phyloP scores from a whole-genome alignment of 208 protist species.

The Histomonas meleagridis region DNA sequence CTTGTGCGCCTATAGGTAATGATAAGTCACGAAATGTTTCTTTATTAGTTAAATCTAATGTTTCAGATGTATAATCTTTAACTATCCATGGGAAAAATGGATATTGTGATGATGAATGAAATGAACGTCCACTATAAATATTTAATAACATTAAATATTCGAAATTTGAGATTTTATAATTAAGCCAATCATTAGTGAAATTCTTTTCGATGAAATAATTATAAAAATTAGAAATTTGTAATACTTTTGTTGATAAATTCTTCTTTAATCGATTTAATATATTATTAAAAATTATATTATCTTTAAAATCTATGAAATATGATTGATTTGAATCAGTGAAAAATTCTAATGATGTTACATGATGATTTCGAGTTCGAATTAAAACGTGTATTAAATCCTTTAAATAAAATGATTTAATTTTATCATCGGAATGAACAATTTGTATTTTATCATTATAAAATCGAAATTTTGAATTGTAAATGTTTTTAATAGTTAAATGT shows the following conservation, averaged over 20 bases:
- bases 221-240: neutral
- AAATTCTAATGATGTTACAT: neutral
- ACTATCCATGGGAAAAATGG: constrained; percentile 12
- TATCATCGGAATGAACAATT: too few species aligned
- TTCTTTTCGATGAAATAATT: neutral
- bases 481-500: too few species aligned
- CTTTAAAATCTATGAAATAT: constrained; percentile 31
- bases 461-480: too few species aligned
- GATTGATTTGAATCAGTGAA: neutral
- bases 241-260: neutral
- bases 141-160: neutral
- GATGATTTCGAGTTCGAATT: neutral
- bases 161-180: neutral
- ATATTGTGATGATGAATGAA: neutral
- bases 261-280: neutral
- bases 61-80: neutral
- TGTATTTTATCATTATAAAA: too few species aligned
- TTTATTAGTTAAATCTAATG: neutral
- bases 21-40: constrained; percentile 59
- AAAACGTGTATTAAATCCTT: too few species aligned
- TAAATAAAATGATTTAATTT: too few species aligned
- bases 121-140: neutral
- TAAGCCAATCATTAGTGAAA: neutral
- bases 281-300: neutral
- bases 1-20: constrained; percentile 79